Evolutionary conservation across 345 rosid species (phyloP).

Genomic region (Eucalyptus pumila): DNA sequence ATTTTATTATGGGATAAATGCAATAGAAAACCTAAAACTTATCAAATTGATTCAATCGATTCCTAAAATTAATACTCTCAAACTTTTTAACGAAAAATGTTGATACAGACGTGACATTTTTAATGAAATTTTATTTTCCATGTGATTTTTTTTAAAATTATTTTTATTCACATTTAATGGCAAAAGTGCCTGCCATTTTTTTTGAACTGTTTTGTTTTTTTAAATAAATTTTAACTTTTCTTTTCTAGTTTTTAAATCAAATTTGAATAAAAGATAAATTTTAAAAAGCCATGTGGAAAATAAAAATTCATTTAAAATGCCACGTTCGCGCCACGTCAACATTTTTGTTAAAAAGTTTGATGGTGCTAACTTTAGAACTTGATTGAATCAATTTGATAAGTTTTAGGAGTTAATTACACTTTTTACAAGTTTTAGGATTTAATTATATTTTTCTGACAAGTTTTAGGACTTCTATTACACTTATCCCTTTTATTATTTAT

Average conservation of each 20-base stretch:
- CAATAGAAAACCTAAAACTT: rapidly evolving
- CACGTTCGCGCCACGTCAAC: rapidly evolving
- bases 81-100: rapidly evolving
- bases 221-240: too few species aligned
- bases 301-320: too few species aligned
- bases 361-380: rapidly evolving
- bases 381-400: too few species aligned
- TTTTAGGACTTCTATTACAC: rapidly evolving
- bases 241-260: too few species aligned
- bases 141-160: rapidly evolving
- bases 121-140: too few species aligned
- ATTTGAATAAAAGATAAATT: too few species aligned
- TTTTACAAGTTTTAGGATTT: rapidly evolving
- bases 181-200: too few species aligned
- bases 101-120: rapidly evolving
- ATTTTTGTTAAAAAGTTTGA: too few species aligned
- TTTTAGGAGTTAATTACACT: rapidly evolving
- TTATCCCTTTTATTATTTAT: neutral
- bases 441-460: rapidly evolving
- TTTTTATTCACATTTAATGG: too few species aligned
- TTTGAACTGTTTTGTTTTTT: rapidly evolving
- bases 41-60: rapidly evolving
- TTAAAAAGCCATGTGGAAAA: rapidly evolving
- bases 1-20: rapidly evolving
- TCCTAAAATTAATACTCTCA: rapidly evolving